Percentiles rank a stretch among this genome's conserved stretches.
Evolutionary conservation across 345 rosid species (phyloP).

Genomic region (Pugionium cornutum): DNA sequence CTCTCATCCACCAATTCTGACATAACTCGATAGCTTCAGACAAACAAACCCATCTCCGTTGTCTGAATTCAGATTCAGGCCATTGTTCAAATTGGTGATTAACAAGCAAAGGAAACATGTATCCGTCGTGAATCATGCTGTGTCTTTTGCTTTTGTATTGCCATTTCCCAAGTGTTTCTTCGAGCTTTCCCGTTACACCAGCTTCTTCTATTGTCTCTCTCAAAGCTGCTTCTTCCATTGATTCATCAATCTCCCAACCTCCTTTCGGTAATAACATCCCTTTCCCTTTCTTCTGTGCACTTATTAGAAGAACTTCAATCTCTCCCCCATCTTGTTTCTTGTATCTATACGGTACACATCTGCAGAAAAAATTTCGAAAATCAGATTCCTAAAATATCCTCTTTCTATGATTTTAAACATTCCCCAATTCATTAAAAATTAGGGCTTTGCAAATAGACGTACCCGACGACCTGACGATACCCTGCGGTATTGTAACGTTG

Average conservation of each 20-base stretch:
- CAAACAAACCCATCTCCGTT: slow-evolving; percentile 55
- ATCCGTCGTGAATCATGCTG: slow-evolving; percentile 47
- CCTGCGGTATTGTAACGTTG: slow-evolving; percentile 63
- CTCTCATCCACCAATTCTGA: slow-evolving; percentile 55
- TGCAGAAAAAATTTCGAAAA: slow-evolving; percentile 22
- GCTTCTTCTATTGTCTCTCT: slow-evolving; percentile 66
- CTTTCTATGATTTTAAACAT: background rate
- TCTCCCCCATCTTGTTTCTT: slow-evolving; percentile 42
- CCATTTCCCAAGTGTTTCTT: slow-evolving; percentile 55
- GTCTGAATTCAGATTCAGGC: slow-evolving; percentile 53
- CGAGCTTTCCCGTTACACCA: slow-evolving; percentile 54
- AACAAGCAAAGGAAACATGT: slow-evolving; percentile 60
- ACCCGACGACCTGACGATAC: slow-evolving; percentile 78
- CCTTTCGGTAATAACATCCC: slow-evolving; percentile 71
- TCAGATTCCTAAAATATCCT: background rate
- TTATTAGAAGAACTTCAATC: slow-evolving; percentile 59
- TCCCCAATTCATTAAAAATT: slow-evolving; percentile 9
- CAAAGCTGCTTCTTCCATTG: slow-evolving; percentile 55
- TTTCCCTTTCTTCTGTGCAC: slow-evolving; percentile 53
- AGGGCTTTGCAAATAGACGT: slow-evolving; percentile 22
- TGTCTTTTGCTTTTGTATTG: slow-evolving; percentile 55
- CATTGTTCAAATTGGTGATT: slow-evolving; percentile 45
- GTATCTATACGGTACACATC: slow-evolving; percentile 64
- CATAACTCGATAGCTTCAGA: slow-evolving; percentile 55
- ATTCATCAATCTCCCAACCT: slow-evolving; percentile 66